A percentile compares a stretch with the other conserved stretches of the same genome.
These are phyloP conservation scores for Solanum bukasovii DNA, from an alignment of 257 asterid genomes.

Conservation along the genomic window DNA sequence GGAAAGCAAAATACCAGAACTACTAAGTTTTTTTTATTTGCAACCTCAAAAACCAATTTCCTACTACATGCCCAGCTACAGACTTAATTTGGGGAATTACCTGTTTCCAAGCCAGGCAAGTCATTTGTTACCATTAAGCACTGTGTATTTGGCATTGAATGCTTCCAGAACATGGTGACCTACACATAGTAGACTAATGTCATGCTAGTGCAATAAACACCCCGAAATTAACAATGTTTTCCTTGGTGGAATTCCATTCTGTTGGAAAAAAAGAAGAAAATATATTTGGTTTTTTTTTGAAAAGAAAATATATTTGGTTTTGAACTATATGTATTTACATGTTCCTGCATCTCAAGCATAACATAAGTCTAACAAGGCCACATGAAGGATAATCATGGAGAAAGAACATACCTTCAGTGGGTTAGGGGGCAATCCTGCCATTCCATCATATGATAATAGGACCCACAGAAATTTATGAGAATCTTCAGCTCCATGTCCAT, in stretches of 20 bases:
- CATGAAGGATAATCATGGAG: background rate
- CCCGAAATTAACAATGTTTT: background rate
- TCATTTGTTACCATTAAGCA: background rate
- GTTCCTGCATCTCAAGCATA: background rate
- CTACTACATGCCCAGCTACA: background rate
- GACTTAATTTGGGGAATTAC: background rate
- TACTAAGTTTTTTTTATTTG: background rate
- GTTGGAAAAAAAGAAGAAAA: background rate
- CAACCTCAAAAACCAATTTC: background rate
- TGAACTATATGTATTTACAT: background rate
- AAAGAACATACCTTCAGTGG: background rate
- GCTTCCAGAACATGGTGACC: background rate
- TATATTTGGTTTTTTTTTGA: background rate
- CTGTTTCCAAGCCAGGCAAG: background rate
- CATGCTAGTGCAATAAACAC: background rate
- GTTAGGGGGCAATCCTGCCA: background rate
- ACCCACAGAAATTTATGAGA: background rate
- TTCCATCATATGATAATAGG: background rate
- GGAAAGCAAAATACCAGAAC: background rate
- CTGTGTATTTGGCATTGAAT: background rate
- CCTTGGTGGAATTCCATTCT: background rate
- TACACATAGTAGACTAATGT: background rate
- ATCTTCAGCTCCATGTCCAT: constrained; percentile 12
- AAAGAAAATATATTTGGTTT: background rate
- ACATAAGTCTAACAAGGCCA: background rate